These are phyloP conservation scores for Dendrobium nobile DNA, from an alignment of 106 monocot genomes.

Conservation along the genomic window DNA sequence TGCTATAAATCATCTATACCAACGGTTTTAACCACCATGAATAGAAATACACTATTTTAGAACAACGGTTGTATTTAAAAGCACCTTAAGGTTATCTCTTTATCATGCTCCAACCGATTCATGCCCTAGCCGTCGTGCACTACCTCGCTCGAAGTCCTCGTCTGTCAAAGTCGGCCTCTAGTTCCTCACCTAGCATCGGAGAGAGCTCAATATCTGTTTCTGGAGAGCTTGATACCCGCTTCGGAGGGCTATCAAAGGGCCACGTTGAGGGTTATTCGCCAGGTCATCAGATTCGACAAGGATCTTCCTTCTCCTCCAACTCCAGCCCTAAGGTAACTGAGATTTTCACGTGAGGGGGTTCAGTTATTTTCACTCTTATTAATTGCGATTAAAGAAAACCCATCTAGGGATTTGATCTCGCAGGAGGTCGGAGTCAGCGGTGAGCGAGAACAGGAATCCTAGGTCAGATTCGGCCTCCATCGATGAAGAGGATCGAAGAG, in stretches of 20 bases:
- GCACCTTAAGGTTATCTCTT: too few species aligned
- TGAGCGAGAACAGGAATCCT: conserved; percentile 44
- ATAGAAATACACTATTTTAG: too few species aligned
- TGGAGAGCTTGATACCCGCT: neutral
- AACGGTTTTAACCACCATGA: too few species aligned
- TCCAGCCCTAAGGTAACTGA: conserved; percentile 8
- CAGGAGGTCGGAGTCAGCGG: conserved; percentile 52
- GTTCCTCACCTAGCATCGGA: too few species aligned
- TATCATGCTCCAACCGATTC: too few species aligned
- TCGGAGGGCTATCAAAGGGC: conserved; percentile 34
- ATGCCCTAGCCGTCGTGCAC: too few species aligned
- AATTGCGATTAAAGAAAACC: neutral
- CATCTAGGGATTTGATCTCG: conserved; percentile 5
- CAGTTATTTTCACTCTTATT: neutral
- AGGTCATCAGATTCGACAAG: conserved; percentile 32
- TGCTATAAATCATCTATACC: too few species aligned
- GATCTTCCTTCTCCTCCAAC: conserved; percentile 21
- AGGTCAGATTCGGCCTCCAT: conserved; percentile 35
- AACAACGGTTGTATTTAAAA: too few species aligned
- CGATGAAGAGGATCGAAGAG: conserved; percentile 90
- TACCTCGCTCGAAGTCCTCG: too few species aligned
- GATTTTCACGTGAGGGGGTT: neutral
- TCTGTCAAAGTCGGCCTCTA: too few species aligned
- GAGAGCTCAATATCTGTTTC: too few species aligned
- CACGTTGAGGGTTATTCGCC: conserved; percentile 40